Evolutionary conservation across 192 early-diverging fungal species (phyloP).

Genomic region (Entomortierella chlamydospora): DNA sequence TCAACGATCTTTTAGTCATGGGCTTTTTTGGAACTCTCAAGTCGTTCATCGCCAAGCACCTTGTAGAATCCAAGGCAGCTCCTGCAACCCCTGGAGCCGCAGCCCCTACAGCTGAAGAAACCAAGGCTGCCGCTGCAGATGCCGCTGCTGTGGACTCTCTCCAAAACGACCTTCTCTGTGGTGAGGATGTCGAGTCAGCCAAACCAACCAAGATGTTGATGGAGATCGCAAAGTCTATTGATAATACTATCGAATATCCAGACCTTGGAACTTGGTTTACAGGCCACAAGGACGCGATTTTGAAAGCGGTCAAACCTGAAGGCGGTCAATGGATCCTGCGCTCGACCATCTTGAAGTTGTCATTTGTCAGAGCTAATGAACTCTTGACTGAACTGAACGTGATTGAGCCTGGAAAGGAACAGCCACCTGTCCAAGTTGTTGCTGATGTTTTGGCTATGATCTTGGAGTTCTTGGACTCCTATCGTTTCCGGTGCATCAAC

Average conservation of each 20-base stretch:
- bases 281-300: constrained; percentile 35
- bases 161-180: constrained; percentile 48
- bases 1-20: constrained; percentile 50
- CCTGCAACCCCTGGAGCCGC: constrained; percentile 2
- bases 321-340: constrained; percentile 42
- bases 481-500: constrained; percentile 53
- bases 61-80: constrained; percentile 36
- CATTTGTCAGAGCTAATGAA: constrained; percentile 41
- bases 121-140: constrained; percentile 32
- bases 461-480: constrained; percentile 47
- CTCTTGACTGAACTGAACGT: constrained; percentile 20
- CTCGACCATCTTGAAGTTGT: constrained; percentile 39
- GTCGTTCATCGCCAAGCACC: constrained; percentile 53
- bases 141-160: constrained; percentile 47
- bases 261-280: constrained; percentile 27
- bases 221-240: constrained; percentile 45
- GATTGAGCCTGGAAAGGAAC: constrained; percentile 20
- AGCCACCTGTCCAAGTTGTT: constrained; percentile 48
- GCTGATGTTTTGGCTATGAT: constrained; percentile 49
- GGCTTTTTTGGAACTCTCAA: constrained; percentile 52
- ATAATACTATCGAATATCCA: constrained; percentile 40
- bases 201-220: constrained; percentile 55
- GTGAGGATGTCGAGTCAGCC: constrained; percentile 52
- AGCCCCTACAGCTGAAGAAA: constrained; percentile 28
- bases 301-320: constrained; percentile 44